Evolutionary conservation across 495 filamentous ascomycete species (phyloP).

Genomic region (Penicillium malachiteum): DNA sequence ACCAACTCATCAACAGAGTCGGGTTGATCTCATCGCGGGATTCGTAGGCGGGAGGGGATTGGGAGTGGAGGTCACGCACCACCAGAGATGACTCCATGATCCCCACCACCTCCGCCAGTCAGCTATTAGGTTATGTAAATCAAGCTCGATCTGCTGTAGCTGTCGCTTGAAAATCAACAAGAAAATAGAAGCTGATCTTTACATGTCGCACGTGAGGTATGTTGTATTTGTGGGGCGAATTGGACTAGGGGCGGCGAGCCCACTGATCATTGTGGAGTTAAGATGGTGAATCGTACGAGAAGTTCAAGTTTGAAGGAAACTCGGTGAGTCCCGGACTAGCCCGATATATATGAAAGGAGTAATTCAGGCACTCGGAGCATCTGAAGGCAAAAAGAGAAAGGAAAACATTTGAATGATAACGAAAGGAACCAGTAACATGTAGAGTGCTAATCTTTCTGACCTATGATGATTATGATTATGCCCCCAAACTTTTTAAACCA

Average conservation of each 20-base stretch:
- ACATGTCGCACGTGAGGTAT: constrained; percentile 27
- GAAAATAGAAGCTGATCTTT: constrained; percentile 5
- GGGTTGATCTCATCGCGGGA: constrained; percentile 60
- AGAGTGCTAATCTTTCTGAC: constrained; percentile 10
- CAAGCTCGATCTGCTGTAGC: neutral
- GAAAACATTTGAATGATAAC: constrained; percentile 3
- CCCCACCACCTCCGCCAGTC: constrained; percentile 32
- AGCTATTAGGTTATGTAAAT: neutral
- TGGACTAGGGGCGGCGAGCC: constrained; percentile 2
- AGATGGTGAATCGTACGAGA: neutral
- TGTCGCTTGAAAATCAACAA: too few relatives aligned
- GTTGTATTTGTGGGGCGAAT: constrained; percentile 6
- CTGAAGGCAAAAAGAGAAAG: neutral
- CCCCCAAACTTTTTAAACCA: too few relatives aligned
- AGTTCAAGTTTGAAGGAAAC: neutral
- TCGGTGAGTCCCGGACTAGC: neutral
- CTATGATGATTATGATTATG: neutral
- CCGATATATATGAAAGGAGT: neutral
- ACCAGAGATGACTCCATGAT: constrained; percentile 18
- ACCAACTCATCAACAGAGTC: constrained; percentile 88
- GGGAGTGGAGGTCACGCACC: constrained; percentile 23
- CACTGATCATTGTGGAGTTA: neutral
- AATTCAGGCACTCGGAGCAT: too few relatives aligned
- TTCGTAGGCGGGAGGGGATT: constrained; percentile 57
- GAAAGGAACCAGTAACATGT: constrained; percentile 12